Evolutionary conservation across 2,329 filamentous ascomycete genomes (phyloP).

Genomic region (Ploettnerulaceae sp.): DNA sequence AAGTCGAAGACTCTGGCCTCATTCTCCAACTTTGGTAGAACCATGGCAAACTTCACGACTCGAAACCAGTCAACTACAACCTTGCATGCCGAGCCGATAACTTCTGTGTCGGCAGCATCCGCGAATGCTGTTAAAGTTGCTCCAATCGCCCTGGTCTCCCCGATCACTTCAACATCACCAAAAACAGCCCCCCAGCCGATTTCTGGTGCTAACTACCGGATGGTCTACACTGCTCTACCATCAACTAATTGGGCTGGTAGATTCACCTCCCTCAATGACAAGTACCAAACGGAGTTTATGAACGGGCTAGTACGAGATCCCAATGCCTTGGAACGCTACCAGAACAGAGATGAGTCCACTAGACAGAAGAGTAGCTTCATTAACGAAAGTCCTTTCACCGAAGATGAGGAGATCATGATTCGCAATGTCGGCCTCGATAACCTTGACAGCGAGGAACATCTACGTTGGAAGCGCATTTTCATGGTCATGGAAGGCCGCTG

Average conservation of each 20-base stretch:
- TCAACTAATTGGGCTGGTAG: not conserved
- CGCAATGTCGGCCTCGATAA: not conserved
- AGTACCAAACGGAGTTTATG: slow-evolving; percentile 22
- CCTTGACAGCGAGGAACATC: slow-evolving; percentile 38
- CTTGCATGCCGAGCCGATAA: slow-evolving; percentile 10
- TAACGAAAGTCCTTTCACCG: not conserved
- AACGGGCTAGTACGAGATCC: not conserved
- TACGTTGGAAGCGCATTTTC: slow-evolving; percentile 42
- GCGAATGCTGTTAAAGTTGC: slow-evolving; percentile 18
- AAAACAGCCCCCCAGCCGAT: not conserved
- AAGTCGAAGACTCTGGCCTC: slow-evolving; percentile 34
- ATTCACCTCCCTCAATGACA: not conserved
- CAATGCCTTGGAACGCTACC: not conserved
- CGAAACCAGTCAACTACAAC: slow-evolving; percentile 7
- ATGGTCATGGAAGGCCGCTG: slow-evolving; percentile 44
- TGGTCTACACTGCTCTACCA: not conserved
- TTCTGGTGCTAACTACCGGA: not conserved
- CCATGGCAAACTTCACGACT: slow-evolving; percentile 11
- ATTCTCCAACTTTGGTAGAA: slow-evolving; percentile 40
- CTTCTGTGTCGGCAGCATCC: slow-evolving; percentile 14
- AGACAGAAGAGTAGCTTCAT: not conserved
- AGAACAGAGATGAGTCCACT: not conserved
- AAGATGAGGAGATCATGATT: not conserved
- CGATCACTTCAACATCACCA: not conserved
- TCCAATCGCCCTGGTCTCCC: not conserved